Evolutionary conservation across 2,329 filamentous ascomycete genomes (phyloP), one percentile per base, ranked within the genome.

Genomic region (Phyllosticta ampelicida): DNA sequence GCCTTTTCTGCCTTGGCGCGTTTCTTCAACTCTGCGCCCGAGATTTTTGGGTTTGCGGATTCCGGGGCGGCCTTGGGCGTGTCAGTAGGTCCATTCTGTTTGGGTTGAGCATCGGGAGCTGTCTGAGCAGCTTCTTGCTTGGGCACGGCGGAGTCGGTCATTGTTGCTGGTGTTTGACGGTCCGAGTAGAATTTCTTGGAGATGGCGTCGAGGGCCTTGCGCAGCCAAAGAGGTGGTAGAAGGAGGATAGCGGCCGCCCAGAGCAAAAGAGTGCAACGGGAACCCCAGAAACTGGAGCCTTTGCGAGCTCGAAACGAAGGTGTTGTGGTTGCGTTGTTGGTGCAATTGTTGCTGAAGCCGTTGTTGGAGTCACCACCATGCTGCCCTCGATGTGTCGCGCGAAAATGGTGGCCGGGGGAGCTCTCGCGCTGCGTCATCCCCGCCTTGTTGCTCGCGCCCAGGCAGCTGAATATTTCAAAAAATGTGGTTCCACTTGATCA

Each of bases 1-100:
- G 88, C 87, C 76, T 96, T 97, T 71, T 96, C 92, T 29, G 89
- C 91, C 71, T 96, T 92, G 61, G 87, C 86, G 70, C 84, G 85
- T 67, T 91, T 92, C 75, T 97, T 97, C 67, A 95, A 70, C 72
- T 95, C 87, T 19, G 89, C 90, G 36, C 81, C 80, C 1, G 87
- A 84, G 29, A 88, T 76, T 70, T 89, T 87, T 65, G 70, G 66
- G 51, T 72, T 66, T 18, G 62, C 62, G 11, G 62, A 62, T 29
- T 36, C 29, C 28, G 53, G 29, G 13, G 44, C 54, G 54, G 54
- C 29, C 1, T 53, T 16, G 16, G 16, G 36, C 8, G 36, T 44
- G n/a, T 6, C 13, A 2, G 36, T 4, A n/a, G 36, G 8, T 44
- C 36, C 36, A 44, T 44, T 44, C 16, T 44, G 36, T n/a, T 44